Evolutionary conservation across 306 rosid species (phyloP).

Genomic region (Vachellia collinsii): DNA sequence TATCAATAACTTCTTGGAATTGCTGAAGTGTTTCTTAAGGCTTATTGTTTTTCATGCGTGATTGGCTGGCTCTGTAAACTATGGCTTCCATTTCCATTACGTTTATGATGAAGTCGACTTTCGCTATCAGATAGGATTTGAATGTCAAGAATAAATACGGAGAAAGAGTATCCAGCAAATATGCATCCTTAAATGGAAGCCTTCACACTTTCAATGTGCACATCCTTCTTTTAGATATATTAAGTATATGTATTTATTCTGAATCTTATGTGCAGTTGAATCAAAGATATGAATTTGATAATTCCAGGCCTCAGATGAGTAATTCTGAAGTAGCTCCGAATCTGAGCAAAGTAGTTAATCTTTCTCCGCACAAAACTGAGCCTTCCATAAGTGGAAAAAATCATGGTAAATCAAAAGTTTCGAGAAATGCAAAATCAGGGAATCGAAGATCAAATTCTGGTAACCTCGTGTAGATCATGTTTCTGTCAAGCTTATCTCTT

Average conservation of each 20-base stretch:
- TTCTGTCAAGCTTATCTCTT: slow-evolving; percentile 21
- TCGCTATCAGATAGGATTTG: slow-evolving; percentile 8
- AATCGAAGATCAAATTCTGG: slow-evolving; percentile 42
- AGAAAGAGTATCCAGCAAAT: background rate
- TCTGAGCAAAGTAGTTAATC: slow-evolving; percentile 34
- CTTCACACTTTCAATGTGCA: slow-evolving; percentile 10
- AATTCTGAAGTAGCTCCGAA: slow-evolving; percentile 32
- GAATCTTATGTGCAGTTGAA: slow-evolving; percentile 49
- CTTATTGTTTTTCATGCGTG: background rate
- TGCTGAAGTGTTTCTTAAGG: background rate
- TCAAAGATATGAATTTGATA: slow-evolving; percentile 42
- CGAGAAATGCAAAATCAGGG: slow-evolving; percentile 53
- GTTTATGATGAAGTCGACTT: slow-evolving; percentile 4
- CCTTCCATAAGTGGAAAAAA: slow-evolving; percentile 38
- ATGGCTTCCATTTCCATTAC: slow-evolving; percentile 10
- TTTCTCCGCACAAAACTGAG: slow-evolving; percentile 37
- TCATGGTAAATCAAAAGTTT: slow-evolving; percentile 46
- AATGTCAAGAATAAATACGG: background rate
- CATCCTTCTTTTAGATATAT: background rate
- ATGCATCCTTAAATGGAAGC: slow-evolving; percentile 6
- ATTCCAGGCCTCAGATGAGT: slow-evolving; percentile 36
- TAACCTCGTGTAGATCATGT: slow-evolving; percentile 31
- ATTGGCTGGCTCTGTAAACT: slow-evolving; percentile 4
- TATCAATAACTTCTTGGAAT: background rate
- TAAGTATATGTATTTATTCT: background rate